Conservation (phyloP, 2,329 filamentous ascomycete genomes). For the Penicillium fuscoglaucum region DNA sequence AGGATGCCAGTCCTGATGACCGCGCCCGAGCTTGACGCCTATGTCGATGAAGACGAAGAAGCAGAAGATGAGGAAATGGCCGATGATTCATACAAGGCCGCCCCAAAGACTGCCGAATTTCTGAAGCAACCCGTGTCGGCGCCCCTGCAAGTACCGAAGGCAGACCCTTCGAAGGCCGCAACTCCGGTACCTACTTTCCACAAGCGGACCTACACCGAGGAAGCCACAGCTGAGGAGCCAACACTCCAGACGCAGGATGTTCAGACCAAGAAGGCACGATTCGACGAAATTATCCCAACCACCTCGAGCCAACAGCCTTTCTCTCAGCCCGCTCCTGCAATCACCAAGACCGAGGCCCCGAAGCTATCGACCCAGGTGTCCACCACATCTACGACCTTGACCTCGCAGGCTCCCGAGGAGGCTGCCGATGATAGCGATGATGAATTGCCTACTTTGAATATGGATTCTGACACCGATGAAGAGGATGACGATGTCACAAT, state of each 20-base stretch:
- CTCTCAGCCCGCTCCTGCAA: conserved; percentile 11
- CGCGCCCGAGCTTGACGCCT: conserved; percentile 29
- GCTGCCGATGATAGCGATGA: conserved; percentile 48
- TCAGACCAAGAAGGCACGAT: conserved; percentile 36
- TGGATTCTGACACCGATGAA: conserved; percentile 50
- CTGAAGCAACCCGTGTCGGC: conserved; percentile 23
- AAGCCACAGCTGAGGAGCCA: conserved; percentile 14
- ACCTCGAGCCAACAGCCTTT: conserved; percentile 2
- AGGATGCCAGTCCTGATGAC: conserved; percentile 51
- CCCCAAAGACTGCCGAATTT: conserved; percentile 26
- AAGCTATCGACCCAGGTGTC: conserved; percentile 8
- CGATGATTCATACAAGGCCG: conserved; percentile 13
- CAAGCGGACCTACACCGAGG: conserved; percentile 34
- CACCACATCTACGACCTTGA: conserved; percentile 12
- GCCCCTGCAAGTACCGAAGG: conserved; percentile 16
- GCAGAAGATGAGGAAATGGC: conserved; percentile 30
- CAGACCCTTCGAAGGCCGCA: conserved; percentile 12
- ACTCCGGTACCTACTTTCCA: conserved; percentile 16
- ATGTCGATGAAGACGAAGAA: conserved; percentile 33
- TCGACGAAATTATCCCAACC: conserved; percentile 24
- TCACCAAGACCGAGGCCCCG: conserved; percentile 13
- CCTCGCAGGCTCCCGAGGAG: conserved; percentile 15
- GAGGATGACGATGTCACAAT: conserved; percentile 42
- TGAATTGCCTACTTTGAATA: conserved; percentile 51
- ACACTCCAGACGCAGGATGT: conserved; percentile 12